Conservation (phyloP, 495 filamentous ascomycete species). For the Talaromyces ruber region DNA sequence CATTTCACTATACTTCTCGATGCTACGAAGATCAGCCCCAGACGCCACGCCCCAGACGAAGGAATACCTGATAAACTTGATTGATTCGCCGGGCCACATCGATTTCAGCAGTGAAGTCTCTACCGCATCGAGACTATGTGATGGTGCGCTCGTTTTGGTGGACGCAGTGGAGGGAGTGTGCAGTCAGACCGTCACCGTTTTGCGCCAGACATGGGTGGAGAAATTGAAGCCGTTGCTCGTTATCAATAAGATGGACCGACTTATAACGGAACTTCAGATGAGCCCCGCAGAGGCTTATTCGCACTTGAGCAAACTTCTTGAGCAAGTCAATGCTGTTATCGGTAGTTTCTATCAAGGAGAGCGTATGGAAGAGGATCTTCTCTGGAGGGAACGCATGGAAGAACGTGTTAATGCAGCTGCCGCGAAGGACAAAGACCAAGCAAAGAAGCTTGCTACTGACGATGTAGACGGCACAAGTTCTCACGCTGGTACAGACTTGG, state of each 20-base stretch:
- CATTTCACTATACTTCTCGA: conserved; percentile 93
- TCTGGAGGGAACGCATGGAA: conserved; percentile 92
- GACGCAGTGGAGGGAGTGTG: conserved; percentile 98
- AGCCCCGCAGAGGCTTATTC: conserved; percentile 80
- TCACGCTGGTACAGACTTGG: conserved; percentile 8
- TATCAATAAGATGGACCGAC: conserved; percentile 96
- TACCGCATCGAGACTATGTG: conserved; percentile 87
- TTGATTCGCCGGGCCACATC: conserved; percentile 96
- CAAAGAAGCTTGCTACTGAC: conserved; percentile 38
- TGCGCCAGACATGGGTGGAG: conserved; percentile 93
- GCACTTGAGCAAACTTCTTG: conserved; percentile 81
- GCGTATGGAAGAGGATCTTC: conserved; percentile 96
- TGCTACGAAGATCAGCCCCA: conserved; percentile 61
- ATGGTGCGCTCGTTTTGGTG: conserved; percentile 92
- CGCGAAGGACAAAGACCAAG: conserved; percentile 26
- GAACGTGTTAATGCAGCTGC: conserved; percentile 58
- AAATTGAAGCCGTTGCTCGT: conserved; percentile 89
- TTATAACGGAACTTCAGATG: conserved; percentile 90
- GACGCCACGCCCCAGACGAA: conserved; percentile 62
- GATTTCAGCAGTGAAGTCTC: conserved; percentile 99
- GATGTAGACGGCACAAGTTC: conserved; percentile 20
- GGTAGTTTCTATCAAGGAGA: conserved; percentile 97
- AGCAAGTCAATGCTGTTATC: conserved; percentile 95
- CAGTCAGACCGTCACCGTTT: conserved; percentile 94
- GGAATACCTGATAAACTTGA: conserved; percentile 95